Conservation (phyloP, 148 eudicot species). For the Rhododendron mucronatum region DNA sequence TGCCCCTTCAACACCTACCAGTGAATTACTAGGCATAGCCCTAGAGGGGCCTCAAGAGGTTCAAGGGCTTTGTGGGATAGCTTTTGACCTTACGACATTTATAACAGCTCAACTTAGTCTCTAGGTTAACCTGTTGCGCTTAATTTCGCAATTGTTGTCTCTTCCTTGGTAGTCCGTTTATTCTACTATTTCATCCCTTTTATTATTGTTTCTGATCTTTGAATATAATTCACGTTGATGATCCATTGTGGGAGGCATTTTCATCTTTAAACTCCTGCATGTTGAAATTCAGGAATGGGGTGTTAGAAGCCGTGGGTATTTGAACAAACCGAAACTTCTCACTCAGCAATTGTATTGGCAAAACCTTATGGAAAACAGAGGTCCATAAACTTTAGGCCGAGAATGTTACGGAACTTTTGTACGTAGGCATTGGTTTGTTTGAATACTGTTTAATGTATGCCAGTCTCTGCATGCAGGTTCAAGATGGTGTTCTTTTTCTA, state of each 20-base stretch:
- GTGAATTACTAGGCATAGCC: not conserved
- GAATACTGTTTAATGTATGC: not conserved
- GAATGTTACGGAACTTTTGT: not conserved
- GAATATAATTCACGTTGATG: not conserved
- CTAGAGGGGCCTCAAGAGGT: not conserved
- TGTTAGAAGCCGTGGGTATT: not conserved
- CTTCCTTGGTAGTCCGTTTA: not conserved
- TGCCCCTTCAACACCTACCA: not conserved
- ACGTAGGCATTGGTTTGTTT: not conserved
- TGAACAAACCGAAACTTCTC: not conserved
- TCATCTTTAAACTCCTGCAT: not conserved
- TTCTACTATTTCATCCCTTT: not conserved
- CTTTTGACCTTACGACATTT: not conserved
- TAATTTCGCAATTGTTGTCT: not conserved
- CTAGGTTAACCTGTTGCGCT: not conserved
- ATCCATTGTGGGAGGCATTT: not conserved
- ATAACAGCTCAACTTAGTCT: not conserved
- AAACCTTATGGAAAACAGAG: not conserved
- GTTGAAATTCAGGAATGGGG: not conserved
- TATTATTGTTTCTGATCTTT: not conserved
- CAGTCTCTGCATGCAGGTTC: conserved; percentile 11
- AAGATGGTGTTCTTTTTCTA: conserved; percentile 3
- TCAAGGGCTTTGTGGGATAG: not conserved
- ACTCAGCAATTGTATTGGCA: not conserved
- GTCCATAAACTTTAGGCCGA: not conserved